A percentile compares a stretch with the other conserved stretches of the same genome.
phyloP scores from a whole-genome alignment of 169 alveolate genomes.

The Perkinsus marinus region DNA sequence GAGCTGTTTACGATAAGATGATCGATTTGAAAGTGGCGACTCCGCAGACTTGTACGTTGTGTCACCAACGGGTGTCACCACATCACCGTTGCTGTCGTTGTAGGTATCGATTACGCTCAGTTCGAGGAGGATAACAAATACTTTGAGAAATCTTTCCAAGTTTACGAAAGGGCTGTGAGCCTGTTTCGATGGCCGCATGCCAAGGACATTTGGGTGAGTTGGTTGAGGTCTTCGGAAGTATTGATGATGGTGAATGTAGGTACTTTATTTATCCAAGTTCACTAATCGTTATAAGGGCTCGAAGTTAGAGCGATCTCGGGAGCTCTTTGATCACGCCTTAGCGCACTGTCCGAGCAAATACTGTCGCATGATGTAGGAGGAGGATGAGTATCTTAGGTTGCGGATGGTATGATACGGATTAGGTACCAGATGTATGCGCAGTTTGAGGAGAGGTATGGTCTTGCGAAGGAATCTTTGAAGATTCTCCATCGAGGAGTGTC shows the following conservation, averaged over 20 bases:
- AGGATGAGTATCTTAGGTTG: not conserved
- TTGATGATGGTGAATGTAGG: not conserved
- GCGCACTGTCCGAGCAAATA: constrained; percentile 34
- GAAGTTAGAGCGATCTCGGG: constrained; percentile 62
- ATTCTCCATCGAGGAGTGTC: constrained; percentile 50
- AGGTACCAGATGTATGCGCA: constrained; percentile 53
- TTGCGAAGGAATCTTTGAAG: constrained; percentile 50
- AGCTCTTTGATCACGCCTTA: constrained; percentile 43
- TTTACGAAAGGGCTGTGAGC: constrained; percentile 53
- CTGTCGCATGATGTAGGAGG: constrained; percentile 28
- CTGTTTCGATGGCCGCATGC: constrained; percentile 58
- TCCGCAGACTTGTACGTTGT: constrained; percentile 10
- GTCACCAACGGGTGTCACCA: too few relatives aligned
- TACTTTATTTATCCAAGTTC: constrained; percentile 39
- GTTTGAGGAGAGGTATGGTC: constrained; percentile 63
- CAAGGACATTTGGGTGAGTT: constrained; percentile 50
- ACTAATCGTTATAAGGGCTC: constrained; percentile 45
- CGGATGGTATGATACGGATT: not conserved
- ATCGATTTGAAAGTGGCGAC: constrained; percentile 46
- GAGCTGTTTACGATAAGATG: constrained; percentile 52
- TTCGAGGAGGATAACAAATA: constrained; percentile 34
- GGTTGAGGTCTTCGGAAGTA: too few relatives aligned
- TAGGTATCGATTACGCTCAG: constrained; percentile 32
- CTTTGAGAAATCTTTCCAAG: constrained; percentile 57
- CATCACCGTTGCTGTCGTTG: not conserved